phyloP scores from a whole-genome alignment of 306 rosid genomes.

The Trifolium subterraneum region DNA sequence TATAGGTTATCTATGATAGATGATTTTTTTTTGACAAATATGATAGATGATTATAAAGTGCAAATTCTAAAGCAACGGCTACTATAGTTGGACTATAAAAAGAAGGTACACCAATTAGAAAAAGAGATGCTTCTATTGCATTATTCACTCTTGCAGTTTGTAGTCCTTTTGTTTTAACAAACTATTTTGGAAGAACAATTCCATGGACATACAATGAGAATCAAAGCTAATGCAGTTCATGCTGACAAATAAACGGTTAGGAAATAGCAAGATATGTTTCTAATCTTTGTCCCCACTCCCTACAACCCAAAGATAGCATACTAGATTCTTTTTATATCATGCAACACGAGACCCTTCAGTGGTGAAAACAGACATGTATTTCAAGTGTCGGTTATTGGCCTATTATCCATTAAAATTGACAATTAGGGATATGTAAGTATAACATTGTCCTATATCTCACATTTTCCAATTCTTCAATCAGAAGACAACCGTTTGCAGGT shows the following conservation, averaged over 20 bases:
- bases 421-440: not conserved
- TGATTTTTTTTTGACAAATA: no score
- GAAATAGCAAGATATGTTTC: not conserved
- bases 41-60: not conserved
- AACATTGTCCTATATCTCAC: not conserved
- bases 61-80: slow-evolving; percentile 54
- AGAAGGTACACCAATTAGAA: no score
- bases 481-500: slow-evolving; percentile 7
- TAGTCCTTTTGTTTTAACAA: no score
- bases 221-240: not conserved
- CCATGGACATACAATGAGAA: not conserved
- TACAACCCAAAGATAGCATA: not conserved
- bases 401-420: not conserved
- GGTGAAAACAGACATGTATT: not conserved
- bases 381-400: not conserved
- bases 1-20: not conserved
- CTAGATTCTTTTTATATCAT: not conserved
- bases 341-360: not conserved
- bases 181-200: not conserved
- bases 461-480: slow-evolving; percentile 9
- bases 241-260: not conserved
- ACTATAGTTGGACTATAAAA: slow-evolving; percentile 61
- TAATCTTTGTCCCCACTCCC: not conserved
- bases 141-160: slow-evolving; percentile 73
- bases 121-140: slow-evolving; percentile 16